Percentiles rank a stretch among this genome's conserved stretches.
These are phyloP conservation scores for Heliamphora exappendiculata DNA, from an alignment of 148 eudicot species.

Conservation along the genomic window DNA sequence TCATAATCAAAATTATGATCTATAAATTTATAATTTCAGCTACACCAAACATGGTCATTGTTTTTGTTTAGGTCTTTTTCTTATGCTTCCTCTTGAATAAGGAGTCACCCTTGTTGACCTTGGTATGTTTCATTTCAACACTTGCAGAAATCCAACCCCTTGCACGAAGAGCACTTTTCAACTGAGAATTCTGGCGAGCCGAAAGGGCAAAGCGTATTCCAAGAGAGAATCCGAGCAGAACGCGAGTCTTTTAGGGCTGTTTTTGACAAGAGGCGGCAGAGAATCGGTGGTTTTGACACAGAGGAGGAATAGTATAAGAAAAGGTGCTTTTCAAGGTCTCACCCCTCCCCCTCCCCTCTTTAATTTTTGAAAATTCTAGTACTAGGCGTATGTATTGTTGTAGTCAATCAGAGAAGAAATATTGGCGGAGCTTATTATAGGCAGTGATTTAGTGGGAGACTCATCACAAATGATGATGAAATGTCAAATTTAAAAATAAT, in stretches of 20 bases:
- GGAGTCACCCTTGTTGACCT: background rate
- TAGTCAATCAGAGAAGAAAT: background rate
- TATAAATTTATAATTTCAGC: background rate
- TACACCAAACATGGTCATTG: background rate
- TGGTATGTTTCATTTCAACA: background rate
- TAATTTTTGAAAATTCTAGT: background rate
- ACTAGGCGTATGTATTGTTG: background rate
- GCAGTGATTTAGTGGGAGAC: too few species aligned
- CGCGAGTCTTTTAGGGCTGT: slow-evolving; percentile 75
- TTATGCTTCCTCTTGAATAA: background rate
- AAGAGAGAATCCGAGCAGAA: slow-evolving; percentile 80
- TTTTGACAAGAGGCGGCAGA: slow-evolving; percentile 76
- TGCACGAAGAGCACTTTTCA: slow-evolving; percentile 42
- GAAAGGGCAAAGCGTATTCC: slow-evolving; percentile 46
- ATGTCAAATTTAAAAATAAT: too few species aligned
- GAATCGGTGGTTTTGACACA: slow-evolving; percentile 44
- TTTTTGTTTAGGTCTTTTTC: background rate
- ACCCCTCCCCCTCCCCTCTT: background rate
- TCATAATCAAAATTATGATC: too few species aligned
- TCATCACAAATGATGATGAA: too few species aligned
- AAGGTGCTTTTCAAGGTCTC: background rate
- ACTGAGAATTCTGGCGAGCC: slow-evolving; percentile 28
- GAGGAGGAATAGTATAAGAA: slow-evolving; percentile 42
- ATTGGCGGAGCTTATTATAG: too few species aligned
- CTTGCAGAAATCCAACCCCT: slow-evolving; percentile 83